phyloP scores from a whole-genome alignment of 2,329 filamentous ascomycete genomes.

The Calonectria pseudoturangicola region DNA sequence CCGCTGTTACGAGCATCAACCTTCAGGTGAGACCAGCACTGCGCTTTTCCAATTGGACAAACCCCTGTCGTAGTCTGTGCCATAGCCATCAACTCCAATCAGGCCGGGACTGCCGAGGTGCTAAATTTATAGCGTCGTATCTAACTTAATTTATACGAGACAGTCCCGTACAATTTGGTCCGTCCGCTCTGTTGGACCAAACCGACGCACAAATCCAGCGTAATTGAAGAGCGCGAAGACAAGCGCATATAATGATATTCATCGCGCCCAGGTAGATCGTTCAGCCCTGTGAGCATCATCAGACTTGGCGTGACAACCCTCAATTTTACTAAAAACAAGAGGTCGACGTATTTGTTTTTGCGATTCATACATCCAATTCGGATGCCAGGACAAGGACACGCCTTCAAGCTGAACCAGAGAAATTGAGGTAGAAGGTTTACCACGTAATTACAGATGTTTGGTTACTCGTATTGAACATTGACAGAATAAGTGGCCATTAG shows the following conservation, averaged over 20 bases:
- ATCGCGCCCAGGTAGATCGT: background rate
- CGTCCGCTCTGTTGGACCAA: too few species aligned
- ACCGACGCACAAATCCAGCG: too few species aligned
- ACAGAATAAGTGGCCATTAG: too few species aligned
- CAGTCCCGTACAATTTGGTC: background rate
- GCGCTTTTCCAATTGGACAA: conserved; percentile 3
- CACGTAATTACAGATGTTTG: too few species aligned
- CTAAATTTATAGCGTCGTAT: background rate
- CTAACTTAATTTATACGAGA: conserved; percentile 12
- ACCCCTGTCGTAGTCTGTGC: background rate
- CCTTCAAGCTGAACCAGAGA: too few species aligned
- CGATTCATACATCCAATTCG: too few species aligned
- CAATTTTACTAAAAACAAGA: too few species aligned
- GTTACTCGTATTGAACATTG: too few species aligned
- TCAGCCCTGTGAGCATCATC: background rate
- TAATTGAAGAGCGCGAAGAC: background rate
- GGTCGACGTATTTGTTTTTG: too few species aligned
- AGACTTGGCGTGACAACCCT: too few species aligned
- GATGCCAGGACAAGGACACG: too few species aligned
- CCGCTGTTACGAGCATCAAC: background rate
- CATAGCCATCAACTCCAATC: background rate
- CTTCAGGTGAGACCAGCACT: background rate
- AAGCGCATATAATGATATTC: background rate
- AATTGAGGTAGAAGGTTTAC: too few species aligned
- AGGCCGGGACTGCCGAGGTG: background rate